Evolutionary conservation across 805 yeast genomes (phyloP), one percentile per base, ranked within the genome.

Genomic region (Saccharomycopsis javanensis): DNA sequence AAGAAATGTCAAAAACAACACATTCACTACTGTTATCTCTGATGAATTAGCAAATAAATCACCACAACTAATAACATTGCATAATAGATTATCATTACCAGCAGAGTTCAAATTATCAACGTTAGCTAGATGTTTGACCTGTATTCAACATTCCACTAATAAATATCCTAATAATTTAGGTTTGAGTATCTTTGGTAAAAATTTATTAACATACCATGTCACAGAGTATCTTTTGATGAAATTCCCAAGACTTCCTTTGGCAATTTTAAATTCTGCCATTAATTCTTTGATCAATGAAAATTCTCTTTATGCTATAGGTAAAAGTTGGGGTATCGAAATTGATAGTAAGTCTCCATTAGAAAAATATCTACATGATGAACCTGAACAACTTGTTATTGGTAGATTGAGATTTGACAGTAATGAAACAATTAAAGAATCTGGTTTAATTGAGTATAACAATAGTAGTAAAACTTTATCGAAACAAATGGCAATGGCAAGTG

Each of bases 241-340:
- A 62, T 90, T 90, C 69, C 99, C 99, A 55, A 81, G 99, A 68
- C 76, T 94, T 54, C 99, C 99, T 16, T 78, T 85, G 60, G 79
- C 82, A 7, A 85, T 91, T 28, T 78, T 89, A 57, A 81, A 83
- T 64, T 81, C 83, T 5, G 88, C 96, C 0, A 83, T 86, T 7
- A 85, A 87, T 63, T 79, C 94, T 0, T 87, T 82, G 67, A 78
- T 86, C 66, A 87, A 92, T 3, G 79, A 81, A 35, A 78, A 75
- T 15, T 78, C 89, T 0, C 74, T 94, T 57, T 73, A 80, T 37
- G 79, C 78, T 53, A 73, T 90, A 27, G 97, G 90, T 35, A 78
- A 76, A 65, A 66, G 73, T 18, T 94, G 97, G 97, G 99, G 99
- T 72, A 83, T 94, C 53, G 91, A 89, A 70, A 76, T 79, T 16